Base-by-base conservation (phyloP, 2,329 filamentous ascomycete genomes). In the Talaromyces sp. region DNA sequence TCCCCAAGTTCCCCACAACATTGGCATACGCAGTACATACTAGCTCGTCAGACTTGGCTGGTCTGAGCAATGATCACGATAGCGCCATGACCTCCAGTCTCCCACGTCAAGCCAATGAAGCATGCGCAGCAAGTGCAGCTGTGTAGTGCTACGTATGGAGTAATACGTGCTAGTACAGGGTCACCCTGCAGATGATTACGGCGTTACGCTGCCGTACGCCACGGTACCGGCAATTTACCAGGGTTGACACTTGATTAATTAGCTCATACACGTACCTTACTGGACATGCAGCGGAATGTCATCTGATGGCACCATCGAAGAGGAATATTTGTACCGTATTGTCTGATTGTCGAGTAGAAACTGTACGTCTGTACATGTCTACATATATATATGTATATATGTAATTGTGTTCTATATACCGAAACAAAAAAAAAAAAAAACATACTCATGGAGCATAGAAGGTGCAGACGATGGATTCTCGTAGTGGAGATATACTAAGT, bases 1-100 rank as follows among this genome's bases (percentile, higher is more conserved):
- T 39, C 52, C 52, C 52, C 52, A 37, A 54, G 52, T 56, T 56
- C 52, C 52, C 52, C 52, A 56, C 52, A 56, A 24, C 52, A 39
- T 39, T 27, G 39, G 35, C 37, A 19, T 39, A 54, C 16, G 35
- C 22, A 19, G 16, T 19, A 50, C 47, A 31, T 52, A 33, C 10
- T 52, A 52, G 49, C 49, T 52, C 49, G 49, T 52, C 49, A 33
- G 49, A n/a, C 14, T 52, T 33, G 27, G 49, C 49, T 52, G 49
- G 49, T 31, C 33, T 52, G 49, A 52, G 49, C 3, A 37, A 56
- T 39, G 52, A 56, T 56, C 52, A 56, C 52, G 33, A 56, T 56
- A 56, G 16, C 52, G 52, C 52, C 52, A 56, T 56, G 52, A 35
- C 50, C 50, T 31, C 47, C 24, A 16, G 27, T 31, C 27, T 31